A percentile compares a stretch with the other conserved stretches of the same genome.
Evolutionary conservation across 1,284 basidiomycete species (phyloP).

Genomic region (Ustilago shanxiensis): DNA sequence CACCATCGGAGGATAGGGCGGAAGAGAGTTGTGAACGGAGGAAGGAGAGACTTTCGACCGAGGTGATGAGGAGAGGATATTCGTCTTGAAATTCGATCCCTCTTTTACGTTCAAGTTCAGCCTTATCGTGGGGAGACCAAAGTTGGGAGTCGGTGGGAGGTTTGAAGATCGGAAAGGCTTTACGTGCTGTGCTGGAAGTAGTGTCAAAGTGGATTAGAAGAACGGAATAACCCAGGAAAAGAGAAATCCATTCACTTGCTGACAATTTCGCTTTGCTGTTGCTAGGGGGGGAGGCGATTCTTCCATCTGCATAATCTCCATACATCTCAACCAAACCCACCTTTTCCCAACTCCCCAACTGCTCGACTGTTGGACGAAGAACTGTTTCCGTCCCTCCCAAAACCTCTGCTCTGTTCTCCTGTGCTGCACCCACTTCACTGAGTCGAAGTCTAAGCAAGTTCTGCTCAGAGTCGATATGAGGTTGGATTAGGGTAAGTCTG

Average conservation of each 20-base stretch:
- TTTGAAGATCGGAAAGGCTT: constrained; percentile 59
- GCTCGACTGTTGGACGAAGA: constrained; percentile 15
- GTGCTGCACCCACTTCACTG: constrained; percentile 12
- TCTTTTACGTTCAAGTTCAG: constrained; percentile 33
- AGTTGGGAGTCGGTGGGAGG: constrained; percentile 26
- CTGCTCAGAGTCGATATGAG: constrained; percentile 23
- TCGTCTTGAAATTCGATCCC: constrained; percentile 62
- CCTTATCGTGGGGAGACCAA: constrained; percentile 5
- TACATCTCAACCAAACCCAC: constrained; percentile 47
- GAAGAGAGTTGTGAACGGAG: constrained; percentile 38
- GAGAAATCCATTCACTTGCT: constrained; percentile 55
- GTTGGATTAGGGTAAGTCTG: constrained; percentile 45
- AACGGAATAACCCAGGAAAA: constrained; percentile 56
- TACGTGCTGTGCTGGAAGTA: constrained; percentile 18
- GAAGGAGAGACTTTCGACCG: constrained; percentile 36
- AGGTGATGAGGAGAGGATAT: constrained; percentile 59
- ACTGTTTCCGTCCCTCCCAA: constrained; percentile 30
- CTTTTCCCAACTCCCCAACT: constrained; percentile 28
- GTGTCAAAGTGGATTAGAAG: constrained; percentile 58
- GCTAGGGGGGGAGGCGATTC: constrained; percentile 23
- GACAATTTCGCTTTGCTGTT: background rate
- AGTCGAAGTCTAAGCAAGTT: constrained; percentile 31
- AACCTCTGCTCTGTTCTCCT: background rate
- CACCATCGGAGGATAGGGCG: constrained; percentile 20
- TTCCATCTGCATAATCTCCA: constrained; percentile 55